A percentile compares a stretch with the other conserved stretches of the same genome.
phyloP scores from a whole-genome alignment of 441 rosid species.

The Aquilaria agallochum region DNA sequence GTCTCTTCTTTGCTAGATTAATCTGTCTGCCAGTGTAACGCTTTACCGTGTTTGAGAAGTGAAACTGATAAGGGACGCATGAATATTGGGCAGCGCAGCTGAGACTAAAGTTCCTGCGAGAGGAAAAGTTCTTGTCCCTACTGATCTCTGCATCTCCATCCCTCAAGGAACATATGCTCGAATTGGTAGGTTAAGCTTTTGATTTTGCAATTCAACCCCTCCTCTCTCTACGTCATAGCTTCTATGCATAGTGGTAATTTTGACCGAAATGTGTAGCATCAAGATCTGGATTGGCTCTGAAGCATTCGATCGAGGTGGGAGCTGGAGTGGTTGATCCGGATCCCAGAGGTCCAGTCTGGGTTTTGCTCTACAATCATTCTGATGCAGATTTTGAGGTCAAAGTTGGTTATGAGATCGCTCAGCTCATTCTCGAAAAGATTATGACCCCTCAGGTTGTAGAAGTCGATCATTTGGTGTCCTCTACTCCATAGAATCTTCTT shows the following conservation, averaged over 20 bases:
- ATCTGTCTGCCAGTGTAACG: no score
- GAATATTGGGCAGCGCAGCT: conserved; percentile 32
- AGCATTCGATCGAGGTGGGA: conserved; percentile 80
- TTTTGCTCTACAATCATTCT: conserved; percentile 63
- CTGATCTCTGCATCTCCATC: conserved; percentile 72
- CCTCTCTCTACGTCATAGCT: not conserved
- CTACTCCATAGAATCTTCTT: not conserved
- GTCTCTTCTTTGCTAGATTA: no score
- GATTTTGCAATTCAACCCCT: not conserved
- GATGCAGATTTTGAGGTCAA: conserved; percentile 69
- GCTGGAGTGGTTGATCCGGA: conserved; percentile 84
- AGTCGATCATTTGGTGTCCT: conserved; percentile 18
- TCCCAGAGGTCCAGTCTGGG: conserved; percentile 74
- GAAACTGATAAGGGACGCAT: no score
- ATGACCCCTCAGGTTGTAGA: conserved; percentile 54
- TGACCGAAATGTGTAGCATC: conserved; percentile 38
- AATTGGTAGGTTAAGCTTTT: conserved; percentile 33
- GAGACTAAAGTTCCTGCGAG: conserved; percentile 69
- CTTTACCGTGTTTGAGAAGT: no score
- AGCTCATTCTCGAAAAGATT: conserved; percentile 65
- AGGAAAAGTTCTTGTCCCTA: conserved; percentile 77
- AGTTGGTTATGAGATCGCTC: conserved; percentile 69
- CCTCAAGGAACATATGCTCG: conserved; percentile 90
- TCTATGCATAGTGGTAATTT: not conserved
- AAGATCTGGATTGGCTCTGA: conserved; percentile 81